phyloP scores from a whole-genome alignment of 2,329 filamentous ascomycete genomes.

The Cyphellophora europaea region DNA sequence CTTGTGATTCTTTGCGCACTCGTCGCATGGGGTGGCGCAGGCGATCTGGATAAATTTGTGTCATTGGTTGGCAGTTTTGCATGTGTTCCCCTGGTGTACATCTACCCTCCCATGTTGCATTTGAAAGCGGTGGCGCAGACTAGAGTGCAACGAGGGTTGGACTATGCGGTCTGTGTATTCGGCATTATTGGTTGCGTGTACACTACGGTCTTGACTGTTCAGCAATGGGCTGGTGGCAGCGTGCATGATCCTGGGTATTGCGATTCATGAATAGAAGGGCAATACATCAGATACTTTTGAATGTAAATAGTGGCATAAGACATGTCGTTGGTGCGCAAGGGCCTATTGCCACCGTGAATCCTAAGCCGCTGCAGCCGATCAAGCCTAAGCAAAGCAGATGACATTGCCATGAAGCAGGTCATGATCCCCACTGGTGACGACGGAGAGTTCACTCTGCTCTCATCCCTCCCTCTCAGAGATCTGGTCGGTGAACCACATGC shows the following conservation, averaged over 20 bases:
- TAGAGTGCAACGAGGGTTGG: slow-evolving; percentile 57
- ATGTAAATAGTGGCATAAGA: too few species aligned
- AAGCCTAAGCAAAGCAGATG: too few species aligned
- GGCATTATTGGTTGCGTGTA: slow-evolving; percentile 84
- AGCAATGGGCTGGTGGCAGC: slow-evolving; percentile 67
- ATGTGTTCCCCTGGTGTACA: slow-evolving; percentile 92
- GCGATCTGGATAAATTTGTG: slow-evolving; percentile 94
- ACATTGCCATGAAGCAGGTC: too few species aligned
- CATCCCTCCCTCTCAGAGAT: too few species aligned
- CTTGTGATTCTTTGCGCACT: slow-evolving; percentile 77
- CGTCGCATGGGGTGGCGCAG: slow-evolving; percentile 86
- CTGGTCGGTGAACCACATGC: too few species aligned
- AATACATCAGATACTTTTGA: too few species aligned
- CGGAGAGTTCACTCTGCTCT: too few species aligned
- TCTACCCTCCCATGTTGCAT: slow-evolving; percentile 95
- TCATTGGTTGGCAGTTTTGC: slow-evolving; percentile 94
- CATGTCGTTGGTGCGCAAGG: too few species aligned
- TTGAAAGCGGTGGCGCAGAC: slow-evolving; percentile 68
- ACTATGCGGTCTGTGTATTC: slow-evolving; percentile 70
- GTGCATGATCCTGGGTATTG: slow-evolving; percentile 55
- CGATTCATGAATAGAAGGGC: slow-evolving; percentile 28
- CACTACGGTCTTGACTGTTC: slow-evolving; percentile 76
- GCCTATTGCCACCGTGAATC: too few species aligned
- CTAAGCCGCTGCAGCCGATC: too few species aligned
- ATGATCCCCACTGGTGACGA: too few species aligned